phyloP scores from a whole-genome alignment of 2,329 filamentous ascomycete genomes.

The Fusarium sp. region DNA sequence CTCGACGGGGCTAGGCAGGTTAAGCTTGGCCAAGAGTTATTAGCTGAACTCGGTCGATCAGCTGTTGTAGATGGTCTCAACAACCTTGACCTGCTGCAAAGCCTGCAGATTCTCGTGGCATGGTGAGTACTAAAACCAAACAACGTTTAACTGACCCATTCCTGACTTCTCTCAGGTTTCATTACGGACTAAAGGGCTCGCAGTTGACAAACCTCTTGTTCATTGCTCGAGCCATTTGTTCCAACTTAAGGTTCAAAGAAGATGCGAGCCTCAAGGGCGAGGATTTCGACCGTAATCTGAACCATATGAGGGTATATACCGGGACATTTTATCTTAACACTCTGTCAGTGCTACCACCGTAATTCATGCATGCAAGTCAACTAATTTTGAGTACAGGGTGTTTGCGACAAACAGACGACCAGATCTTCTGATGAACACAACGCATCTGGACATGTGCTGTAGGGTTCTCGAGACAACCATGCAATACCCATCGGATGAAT shows the following conservation, averaged over 20 bases:
- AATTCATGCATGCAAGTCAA: not conserved
- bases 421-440: constrained; percentile 61
- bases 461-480: constrained; percentile 55
- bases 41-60: constrained; percentile 57
- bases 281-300: constrained; percentile 49
- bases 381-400: constrained; percentile 46
- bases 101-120: constrained; percentile 57
- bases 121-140: constrained; percentile 54
- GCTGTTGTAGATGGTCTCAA: constrained; percentile 56
- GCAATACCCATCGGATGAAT: constrained; percentile 58
- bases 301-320: constrained; percentile 60
- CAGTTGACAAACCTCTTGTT: constrained; percentile 63
- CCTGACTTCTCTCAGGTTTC: constrained; percentile 53
- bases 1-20: constrained; percentile 59
- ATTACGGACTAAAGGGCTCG: constrained; percentile 61
- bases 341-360: constrained; percentile 50
- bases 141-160: not conserved
- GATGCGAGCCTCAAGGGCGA: constrained; percentile 36
- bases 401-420: constrained; percentile 61
- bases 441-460: constrained; percentile 58
- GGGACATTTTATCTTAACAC: constrained; percentile 64
- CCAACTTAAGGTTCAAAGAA: constrained; percentile 54
- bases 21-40: constrained; percentile 57
- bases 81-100: constrained; percentile 61
- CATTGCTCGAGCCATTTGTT: constrained; percentile 59